Conservation (phyloP, 139 green algal species). For the Chlamydomonas schloesseri region DNA sequence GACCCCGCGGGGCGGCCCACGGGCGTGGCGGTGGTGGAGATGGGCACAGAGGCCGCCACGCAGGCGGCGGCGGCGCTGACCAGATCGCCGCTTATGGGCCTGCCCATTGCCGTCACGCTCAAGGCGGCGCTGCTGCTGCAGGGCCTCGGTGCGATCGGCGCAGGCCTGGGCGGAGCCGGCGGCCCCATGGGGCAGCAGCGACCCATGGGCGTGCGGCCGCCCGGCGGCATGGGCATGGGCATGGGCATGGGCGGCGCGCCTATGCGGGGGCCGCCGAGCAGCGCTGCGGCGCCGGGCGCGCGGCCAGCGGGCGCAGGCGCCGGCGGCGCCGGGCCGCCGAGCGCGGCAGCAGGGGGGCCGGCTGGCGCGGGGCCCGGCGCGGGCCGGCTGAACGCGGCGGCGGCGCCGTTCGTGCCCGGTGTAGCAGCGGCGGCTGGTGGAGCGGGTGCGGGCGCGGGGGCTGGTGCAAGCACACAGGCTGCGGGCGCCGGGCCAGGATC, state of each 20-base stretch:
- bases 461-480: too few relatives aligned
- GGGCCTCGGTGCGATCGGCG: not conserved
- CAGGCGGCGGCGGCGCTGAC: slow-evolving; percentile 17
- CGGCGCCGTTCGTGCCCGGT: not conserved
- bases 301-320: too few relatives aligned
- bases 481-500: too few relatives aligned
- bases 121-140: slow-evolving; percentile 40
- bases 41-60: slow-evolving; percentile 16
- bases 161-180: not conserved
- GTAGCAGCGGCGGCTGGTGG: not conserved
- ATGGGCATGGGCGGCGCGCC: not conserved
- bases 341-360: too few relatives aligned
- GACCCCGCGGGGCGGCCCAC: not conserved
- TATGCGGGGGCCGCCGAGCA: too few relatives aligned
- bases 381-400: not conserved
- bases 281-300: too few relatives aligned
- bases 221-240: not conserved
- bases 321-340: too few relatives aligned
- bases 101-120: slow-evolving; percentile 13
- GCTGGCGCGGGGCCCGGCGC: not conserved
- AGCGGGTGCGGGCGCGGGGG: too few relatives aligned
- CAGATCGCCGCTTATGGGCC: not conserved
- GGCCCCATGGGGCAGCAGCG: not conserved
- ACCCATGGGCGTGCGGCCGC: not conserved
- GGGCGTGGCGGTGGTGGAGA: slow-evolving; percentile 39